phyloP scores from a whole-genome alignment of 2,329 filamentous ascomycete genomes.

The Arthrinium puccinioides region DNA sequence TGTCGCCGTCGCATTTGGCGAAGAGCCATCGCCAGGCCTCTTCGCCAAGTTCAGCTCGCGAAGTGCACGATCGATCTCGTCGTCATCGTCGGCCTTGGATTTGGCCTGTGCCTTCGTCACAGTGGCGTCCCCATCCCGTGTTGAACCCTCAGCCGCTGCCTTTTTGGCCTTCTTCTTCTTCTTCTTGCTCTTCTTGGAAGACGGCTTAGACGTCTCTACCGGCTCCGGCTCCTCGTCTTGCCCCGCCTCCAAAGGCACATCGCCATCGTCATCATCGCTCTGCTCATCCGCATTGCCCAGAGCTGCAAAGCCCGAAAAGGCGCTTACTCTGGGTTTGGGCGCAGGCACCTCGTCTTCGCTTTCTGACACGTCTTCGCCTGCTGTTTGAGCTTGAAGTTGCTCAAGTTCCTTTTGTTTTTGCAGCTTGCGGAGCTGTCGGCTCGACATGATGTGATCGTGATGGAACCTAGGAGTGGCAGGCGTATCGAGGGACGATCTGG shows the following conservation, averaged over 20 bases:
- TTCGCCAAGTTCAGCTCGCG: constrained; percentile 19
- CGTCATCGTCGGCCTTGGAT: constrained; percentile 23
- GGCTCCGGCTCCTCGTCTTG: constrained; percentile 13
- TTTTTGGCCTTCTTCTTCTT: constrained; percentile 27
- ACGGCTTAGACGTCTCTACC: constrained; percentile 8
- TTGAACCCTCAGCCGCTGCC: constrained; percentile 10
- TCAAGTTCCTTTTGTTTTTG: constrained; percentile 42
- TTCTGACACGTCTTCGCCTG: constrained; percentile 26
- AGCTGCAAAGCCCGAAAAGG: constrained; percentile 44
- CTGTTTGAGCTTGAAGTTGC: constrained; percentile 25
- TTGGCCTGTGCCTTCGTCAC: constrained; percentile 3
- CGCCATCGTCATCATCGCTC: constrained; percentile 27
- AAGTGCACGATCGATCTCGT: constrained; percentile 51
- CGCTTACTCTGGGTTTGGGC: constrained; percentile 33
- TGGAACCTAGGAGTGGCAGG: neutral
- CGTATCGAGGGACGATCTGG: neutral
- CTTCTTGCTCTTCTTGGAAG: constrained; percentile 33
- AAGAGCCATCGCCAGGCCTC: constrained; percentile 4
- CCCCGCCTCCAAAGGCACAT: constrained; percentile 20
- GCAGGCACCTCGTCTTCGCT: constrained; percentile 25
- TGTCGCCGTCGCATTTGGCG: neutral
- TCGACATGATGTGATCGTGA: constrained; percentile 19
- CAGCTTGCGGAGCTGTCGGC: constrained; percentile 23
- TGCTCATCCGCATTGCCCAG: constrained; percentile 37
- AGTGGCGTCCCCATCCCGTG: constrained; percentile 7